Evolutionary conservation across 202 grass and related monocot species (phyloP).

Genomic region (Carex arenaria): DNA sequence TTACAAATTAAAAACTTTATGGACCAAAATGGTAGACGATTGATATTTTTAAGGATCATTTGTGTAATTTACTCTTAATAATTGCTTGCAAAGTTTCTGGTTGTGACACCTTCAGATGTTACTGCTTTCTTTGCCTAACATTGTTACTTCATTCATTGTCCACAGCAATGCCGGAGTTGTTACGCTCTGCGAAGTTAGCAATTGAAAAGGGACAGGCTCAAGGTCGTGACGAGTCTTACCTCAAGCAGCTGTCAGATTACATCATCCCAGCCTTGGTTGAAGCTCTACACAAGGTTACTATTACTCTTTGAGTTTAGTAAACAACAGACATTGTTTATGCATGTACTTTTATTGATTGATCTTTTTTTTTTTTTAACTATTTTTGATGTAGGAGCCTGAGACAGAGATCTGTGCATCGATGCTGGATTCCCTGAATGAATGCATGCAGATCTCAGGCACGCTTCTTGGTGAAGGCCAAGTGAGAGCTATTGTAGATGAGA

Average conservation of each 20-base stretch:
- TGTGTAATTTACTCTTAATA: too few species aligned
- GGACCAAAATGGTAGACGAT: too few species aligned
- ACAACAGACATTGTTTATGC: not conserved
- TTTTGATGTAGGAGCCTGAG: constrained; percentile 78
- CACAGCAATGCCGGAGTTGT: constrained; percentile 90
- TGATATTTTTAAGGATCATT: too few species aligned
- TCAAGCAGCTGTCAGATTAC: constrained; percentile 93
- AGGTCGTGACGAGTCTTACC: constrained; percentile 91
- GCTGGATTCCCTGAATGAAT: constrained; percentile 93
- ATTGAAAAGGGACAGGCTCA: constrained; percentile 84
- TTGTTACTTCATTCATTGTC: constrained; percentile 24
- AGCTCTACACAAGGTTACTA: constrained; percentile 78
- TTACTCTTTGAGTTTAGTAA: not conserved
- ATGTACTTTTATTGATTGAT: not conserved
- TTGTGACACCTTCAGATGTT: not conserved
- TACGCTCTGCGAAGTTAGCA: constrained; percentile 86
- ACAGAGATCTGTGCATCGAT: constrained; percentile 91
- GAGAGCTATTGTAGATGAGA: constrained; percentile 75
- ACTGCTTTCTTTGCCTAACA: constrained; percentile 1
- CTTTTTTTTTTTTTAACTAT: not conserved
- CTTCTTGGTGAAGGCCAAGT: constrained; percentile 90
- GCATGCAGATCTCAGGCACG: constrained; percentile 80
- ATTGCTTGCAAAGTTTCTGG: not conserved
- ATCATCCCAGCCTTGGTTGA: constrained; percentile 95
- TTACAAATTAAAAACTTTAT: too few species aligned